A percentile compares a stretch with the other conserved stretches of the same genome.
These are phyloP conservation scores for Pichia deserticola DNA, from an alignment of 805 yeast genomes.

Conservation along the genomic window DNA sequence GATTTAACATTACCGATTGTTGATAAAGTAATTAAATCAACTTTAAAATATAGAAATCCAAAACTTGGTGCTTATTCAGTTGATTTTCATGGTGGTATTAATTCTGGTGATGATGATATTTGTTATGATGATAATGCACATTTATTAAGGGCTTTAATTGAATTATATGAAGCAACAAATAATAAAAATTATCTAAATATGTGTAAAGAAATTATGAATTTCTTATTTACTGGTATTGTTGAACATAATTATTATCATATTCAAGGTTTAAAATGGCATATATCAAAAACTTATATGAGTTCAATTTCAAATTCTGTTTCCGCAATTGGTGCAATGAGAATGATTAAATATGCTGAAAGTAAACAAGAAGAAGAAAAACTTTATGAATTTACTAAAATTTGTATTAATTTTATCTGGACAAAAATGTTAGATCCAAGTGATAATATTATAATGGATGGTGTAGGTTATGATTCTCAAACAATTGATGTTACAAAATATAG, in stretches of 20 bases:
- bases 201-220: slow-evolving; percentile 51
- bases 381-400: slow-evolving; percentile 50
- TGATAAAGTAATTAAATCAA: slow-evolving; percentile 42
- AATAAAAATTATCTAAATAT: slow-evolving; percentile 44
- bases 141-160: slow-evolving; percentile 54
- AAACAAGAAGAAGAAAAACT: slow-evolving; percentile 34
- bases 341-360: slow-evolving; percentile 43
- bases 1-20: slow-evolving; percentile 46
- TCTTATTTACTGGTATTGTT: slow-evolving; percentile 61
- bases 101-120: slow-evolving; percentile 51
- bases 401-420: slow-evolving; percentile 51
- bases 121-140: slow-evolving; percentile 75
- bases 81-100: slow-evolving; percentile 13
- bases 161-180: slow-evolving; percentile 62
- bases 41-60: slow-evolving; percentile 45
- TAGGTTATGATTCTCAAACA: slow-evolving; percentile 36
- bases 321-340: slow-evolving; percentile 58
- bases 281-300: slow-evolving; percentile 49
- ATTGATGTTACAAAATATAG: slow-evolving; percentile 53
- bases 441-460: slow-evolving; percentile 55
- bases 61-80: slow-evolving; percentile 55
- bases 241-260: slow-evolving; percentile 34
- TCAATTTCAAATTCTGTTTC: slow-evolving; percentile 49
- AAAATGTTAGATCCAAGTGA: slow-evolving; percentile 46
- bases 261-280: slow-evolving; percentile 68